Conservation (phyloP, 306 rosid genomes). For the Lathyrus aphaca region DNA sequence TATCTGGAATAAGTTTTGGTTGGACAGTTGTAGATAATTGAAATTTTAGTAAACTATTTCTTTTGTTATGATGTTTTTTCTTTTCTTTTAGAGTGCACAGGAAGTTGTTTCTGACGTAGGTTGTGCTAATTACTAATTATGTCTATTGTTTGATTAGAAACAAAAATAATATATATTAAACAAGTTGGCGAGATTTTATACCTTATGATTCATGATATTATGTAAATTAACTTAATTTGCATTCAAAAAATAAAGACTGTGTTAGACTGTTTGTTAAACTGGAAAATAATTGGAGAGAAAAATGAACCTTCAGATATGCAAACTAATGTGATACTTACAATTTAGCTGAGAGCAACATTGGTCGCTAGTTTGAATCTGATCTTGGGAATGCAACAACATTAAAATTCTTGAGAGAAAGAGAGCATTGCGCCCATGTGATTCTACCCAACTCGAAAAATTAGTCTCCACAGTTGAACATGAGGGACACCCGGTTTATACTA, state of each 20-base stretch:
- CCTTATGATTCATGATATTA: not conserved
- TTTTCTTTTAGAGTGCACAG: not conserved
- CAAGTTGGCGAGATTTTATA: not conserved
- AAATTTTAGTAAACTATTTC: not conserved
- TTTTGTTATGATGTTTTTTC: constrained; percentile 1
- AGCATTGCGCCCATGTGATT: not conserved
- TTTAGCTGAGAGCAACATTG: not conserved
- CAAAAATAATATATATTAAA: not conserved
- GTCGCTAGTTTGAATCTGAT: not conserved
- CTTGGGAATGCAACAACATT: not conserved
- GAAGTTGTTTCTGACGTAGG: no score
- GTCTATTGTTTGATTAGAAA: not conserved
- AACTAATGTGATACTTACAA: not conserved
- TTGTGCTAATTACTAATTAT: not conserved
- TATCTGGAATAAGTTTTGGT: constrained; percentile 17
- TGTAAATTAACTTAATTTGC: constrained; percentile 11
- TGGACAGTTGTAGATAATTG: constrained; percentile 16
- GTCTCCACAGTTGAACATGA: not conserved
- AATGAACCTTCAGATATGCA: not conserved
- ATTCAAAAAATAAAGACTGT: constrained; percentile 3
- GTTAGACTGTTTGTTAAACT: constrained; percentile 1
- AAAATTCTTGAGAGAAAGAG: not conserved
- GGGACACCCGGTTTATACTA: not conserved
- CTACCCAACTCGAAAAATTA: not conserved
- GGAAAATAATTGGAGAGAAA: not conserved